phyloP scores from a whole-genome alignment of 2,329 filamentous ascomycete species.

The Raffaelea arxii region DNA sequence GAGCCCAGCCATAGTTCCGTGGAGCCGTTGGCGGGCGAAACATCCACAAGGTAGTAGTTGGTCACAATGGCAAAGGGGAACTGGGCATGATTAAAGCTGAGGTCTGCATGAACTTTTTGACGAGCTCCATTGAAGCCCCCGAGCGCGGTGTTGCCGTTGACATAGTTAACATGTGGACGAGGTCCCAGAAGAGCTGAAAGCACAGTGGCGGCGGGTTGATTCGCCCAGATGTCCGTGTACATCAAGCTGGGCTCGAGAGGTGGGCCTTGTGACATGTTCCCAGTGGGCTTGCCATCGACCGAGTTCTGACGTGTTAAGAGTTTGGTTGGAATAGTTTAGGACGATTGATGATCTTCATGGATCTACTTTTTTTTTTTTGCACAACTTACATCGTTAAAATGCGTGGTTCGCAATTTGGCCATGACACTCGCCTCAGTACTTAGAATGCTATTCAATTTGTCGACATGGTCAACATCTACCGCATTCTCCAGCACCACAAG shows the following conservation, averaged over 20 bases:
- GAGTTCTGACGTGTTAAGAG: slow-evolving; percentile 7
- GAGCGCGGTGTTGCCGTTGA: slow-evolving; percentile 11
- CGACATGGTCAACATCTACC: slow-evolving; percentile 3
- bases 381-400: slow-evolving; percentile 8
- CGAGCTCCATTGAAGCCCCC: slow-evolving; percentile 12
- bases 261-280: slow-evolving; percentile 13
- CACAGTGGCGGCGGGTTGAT: slow-evolving; percentile 8
- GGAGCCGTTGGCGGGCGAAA: slow-evolving; percentile 32
- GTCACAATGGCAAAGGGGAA: slow-evolving; percentile 37
- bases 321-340: not conserved
- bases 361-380: no score
- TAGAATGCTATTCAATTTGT: slow-evolving; percentile 4
- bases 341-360: no score
- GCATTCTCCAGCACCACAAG: slow-evolving; percentile 9
- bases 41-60: slow-evolving; percentile 36
- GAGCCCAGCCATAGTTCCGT: slow-evolving; percentile 42
- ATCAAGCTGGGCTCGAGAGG: slow-evolving; percentile 11
- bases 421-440: slow-evolving; percentile 5
- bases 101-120: slow-evolving; percentile 31
- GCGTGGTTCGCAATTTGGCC: slow-evolving; percentile 10
- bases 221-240: slow-evolving; percentile 10
- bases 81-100: slow-evolving; percentile 23
- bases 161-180: slow-evolving; percentile 7
- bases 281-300: slow-evolving; percentile 7
- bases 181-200: slow-evolving; percentile 8